Evolutionary conservation across 768 basidiomycete species (phyloP).

Genomic region (Suillus variegatus): DNA sequence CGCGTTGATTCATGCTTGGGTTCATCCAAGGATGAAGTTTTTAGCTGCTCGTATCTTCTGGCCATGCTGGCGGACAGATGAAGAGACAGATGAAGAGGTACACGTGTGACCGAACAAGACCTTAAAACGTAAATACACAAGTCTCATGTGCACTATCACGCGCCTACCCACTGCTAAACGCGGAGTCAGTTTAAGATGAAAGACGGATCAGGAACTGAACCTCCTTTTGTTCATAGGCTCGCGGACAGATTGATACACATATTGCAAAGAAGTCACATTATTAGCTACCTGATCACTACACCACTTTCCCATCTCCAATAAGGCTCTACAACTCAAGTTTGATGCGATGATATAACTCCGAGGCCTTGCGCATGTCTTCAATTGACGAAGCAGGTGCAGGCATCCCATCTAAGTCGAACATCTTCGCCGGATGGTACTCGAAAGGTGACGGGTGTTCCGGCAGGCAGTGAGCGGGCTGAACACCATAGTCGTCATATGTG

Average conservation of each 20-base stretch:
- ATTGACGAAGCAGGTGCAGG: constrained; percentile 26
- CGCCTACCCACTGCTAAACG: too few species aligned
- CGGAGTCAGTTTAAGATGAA: not conserved
- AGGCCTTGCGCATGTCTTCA: constrained; percentile 41
- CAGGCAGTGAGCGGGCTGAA: constrained; percentile 41
- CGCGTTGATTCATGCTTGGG: not conserved
- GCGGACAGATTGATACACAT: not conserved
- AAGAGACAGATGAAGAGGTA: constrained; percentile 4
- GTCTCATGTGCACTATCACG: not conserved
- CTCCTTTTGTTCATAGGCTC: not conserved
- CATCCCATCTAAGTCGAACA: constrained; percentile 38
- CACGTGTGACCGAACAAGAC: not conserved
- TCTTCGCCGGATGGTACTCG: constrained; percentile 36
- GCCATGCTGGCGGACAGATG: constrained; percentile 17
- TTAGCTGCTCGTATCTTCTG: constrained; percentile 20
- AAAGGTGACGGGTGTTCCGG: constrained; percentile 40
- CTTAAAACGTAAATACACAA: not conserved
- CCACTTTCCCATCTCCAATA: not conserved
- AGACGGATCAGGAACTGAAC: constrained; percentile 1
- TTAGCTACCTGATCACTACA: constrained; percentile 1
- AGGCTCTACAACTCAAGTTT: constrained; percentile 29
- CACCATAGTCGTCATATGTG: constrained; percentile 53
- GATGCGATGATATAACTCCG: constrained; percentile 42
- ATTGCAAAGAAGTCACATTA: not conserved
- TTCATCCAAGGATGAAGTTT: constrained; percentile 5